These are phyloP conservation scores for Pelargonium nanum DNA, from an alignment of 345 rosid species.

Conservation along the genomic window DNA sequence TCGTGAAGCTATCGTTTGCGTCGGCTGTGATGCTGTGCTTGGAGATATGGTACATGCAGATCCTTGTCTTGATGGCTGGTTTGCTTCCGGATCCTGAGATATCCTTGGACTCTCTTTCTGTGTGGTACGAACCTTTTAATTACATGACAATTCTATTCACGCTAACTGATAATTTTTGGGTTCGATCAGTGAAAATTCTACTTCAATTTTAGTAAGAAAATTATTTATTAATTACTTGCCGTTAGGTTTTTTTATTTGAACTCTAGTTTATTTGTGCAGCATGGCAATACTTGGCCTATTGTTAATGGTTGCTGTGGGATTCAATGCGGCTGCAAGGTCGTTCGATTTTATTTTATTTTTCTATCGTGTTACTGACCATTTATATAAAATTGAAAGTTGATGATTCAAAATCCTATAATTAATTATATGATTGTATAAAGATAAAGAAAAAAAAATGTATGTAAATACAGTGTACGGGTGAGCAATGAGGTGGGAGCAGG, in stretches of 20 bases:
- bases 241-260: background rate
- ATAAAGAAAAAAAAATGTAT: background rate
- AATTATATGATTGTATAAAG: background rate
- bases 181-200: background rate
- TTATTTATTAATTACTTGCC: background rate
- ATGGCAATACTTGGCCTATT: constrained; percentile 49
- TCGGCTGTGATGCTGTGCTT: constrained; percentile 60
- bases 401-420: background rate
- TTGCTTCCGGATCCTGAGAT: constrained; percentile 47
- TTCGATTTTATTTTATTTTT: background rate
- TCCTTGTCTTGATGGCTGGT: constrained; percentile 51
- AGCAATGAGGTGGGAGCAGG: constrained; percentile 57
- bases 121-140: constrained; percentile 38
- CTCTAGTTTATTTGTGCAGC: constrained; percentile 21
- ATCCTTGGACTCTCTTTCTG: constrained; percentile 45
- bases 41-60: constrained; percentile 53
- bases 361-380: background rate
- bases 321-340: constrained; percentile 75
- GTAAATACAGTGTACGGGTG: constrained; percentile 36
- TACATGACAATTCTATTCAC: background rate
- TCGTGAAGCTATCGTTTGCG: constrained; percentile 42
- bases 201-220: background rate
- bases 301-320: constrained; percentile 56
- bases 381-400: background rate
- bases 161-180: background rate